phyloP scores from a whole-genome alignment of 495 filamentous ascomycete species.

The Xylaria longipes region DNA sequence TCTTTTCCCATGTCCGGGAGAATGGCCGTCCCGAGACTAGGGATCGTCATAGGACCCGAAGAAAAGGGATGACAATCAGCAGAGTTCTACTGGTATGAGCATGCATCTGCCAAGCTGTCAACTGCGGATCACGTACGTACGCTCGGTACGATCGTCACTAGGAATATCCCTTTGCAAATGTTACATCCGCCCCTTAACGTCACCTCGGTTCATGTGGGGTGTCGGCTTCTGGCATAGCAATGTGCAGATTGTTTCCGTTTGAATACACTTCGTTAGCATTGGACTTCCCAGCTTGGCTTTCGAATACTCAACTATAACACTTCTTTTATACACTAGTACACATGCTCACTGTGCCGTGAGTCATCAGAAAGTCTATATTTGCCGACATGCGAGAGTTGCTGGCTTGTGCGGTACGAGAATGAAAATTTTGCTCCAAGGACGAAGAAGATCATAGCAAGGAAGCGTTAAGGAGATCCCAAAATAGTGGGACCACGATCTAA shows the following conservation, averaged over 20 bases:
- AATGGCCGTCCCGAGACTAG: not conserved
- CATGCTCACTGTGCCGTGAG: not conserved
- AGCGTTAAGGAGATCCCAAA: constrained; percentile 3
- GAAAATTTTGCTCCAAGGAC: constrained; percentile 2
- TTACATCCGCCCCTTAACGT: not conserved
- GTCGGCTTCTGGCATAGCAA: not conserved
- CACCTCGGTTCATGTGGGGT: not conserved
- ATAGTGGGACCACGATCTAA: constrained; percentile 2
- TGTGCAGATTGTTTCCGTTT: not conserved
- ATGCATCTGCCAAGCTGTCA: constrained; percentile 13
- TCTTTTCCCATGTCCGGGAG: not conserved
- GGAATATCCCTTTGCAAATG: constrained; percentile 1
- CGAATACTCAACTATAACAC: not conserved
- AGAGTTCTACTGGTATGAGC: not conserved
- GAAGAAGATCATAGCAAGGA: not conserved
- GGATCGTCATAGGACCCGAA: not conserved
- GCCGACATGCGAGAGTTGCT: not conserved
- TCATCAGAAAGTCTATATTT: not conserved
- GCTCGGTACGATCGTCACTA: constrained; percentile 14
- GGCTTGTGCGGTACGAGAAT: not conserved
- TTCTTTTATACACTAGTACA: not conserved
- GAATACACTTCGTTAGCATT: not conserved
- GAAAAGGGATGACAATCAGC: constrained; percentile 8
- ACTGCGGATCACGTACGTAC: constrained; percentile 8
- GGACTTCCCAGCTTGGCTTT: not conserved